Evolutionary conservation across 441 rosid genomes (phyloP), one percentile per base, ranked within the genome.

Genomic region (Croton laevigatus): DNA sequence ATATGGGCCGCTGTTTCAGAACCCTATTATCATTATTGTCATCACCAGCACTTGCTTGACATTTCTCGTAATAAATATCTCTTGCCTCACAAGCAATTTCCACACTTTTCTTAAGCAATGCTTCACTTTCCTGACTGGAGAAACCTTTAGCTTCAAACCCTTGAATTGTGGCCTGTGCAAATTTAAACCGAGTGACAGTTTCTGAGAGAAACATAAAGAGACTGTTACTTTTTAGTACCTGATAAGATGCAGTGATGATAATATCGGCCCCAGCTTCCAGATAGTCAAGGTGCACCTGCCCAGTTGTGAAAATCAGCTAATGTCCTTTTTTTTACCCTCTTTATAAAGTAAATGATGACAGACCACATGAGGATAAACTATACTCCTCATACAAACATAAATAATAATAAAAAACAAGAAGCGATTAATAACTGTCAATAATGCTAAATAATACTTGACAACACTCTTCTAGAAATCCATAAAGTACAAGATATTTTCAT

Each of bases 191-290:
- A 9, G 54, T 23, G 62, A 61, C 59, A 76, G 49, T 48, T 38
- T 44, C 64, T 13, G 6, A 22, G 59, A 52, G 14, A 60, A 12
- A 75, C 12, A 27, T 46, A 59, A 55, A 77, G 36, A 53, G 4
- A 64, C 13, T 27, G 34, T 49, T 20, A 54, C 37, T 19, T 59
- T 34, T 13, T 9, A 14, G 65, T 71, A 84, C 98, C 95, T 91
- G 98, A 81, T 93, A 93, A 51, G 97, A 91, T 17, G 97, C 84
- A 17, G 94, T 84, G 73, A 87, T 70, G 58, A 91, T 82, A 74
- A 93, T 81, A 88, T 93, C 96, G 57, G 98, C 97, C 76, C 97
- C 98, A 79, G 96, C 92, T 84, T 93, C 96, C 27, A 91, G 96
- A 83, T 91, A 93, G 77, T 91, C 90, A 51, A 89, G 88, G 84